Base-by-base conservation (phyloP, 352 stramenopile genomes). In the Phytopythium mirpurense region DNA sequence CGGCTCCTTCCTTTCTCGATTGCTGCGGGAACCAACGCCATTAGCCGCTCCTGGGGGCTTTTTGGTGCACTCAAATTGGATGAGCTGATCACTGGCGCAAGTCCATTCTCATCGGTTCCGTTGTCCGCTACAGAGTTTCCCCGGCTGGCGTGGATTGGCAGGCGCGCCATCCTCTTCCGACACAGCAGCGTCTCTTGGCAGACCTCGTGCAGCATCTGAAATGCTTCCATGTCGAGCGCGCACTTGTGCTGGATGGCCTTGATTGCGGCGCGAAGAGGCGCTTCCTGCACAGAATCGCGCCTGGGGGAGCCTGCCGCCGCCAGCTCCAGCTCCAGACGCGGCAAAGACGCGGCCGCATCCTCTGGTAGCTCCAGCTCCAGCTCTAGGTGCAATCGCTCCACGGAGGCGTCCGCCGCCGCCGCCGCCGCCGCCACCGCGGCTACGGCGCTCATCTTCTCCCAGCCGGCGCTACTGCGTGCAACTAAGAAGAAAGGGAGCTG, bases 201-300 rank as follows among this genome's bases (percentile, higher is more conserved):
- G n/a, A 90, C 60, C 35, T 92, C 77, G 23, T 78, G 77, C n/a
- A 91, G 53, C 40, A 71, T 71, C 48, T 58, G 56, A 24, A 81
- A 65, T 36, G 74, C 66, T 2, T 81, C 65, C 19, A 72, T 64
- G 31, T 90, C 74, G 5, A 29, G 51, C 23, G 54, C 55, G 9
- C 71, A 81, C 37, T 85, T 71, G 29, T 87, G 71, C 9, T 90
- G 65, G 36, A 92, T 57, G 23, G 63, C 59, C 26, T 64, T 62
- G 19, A 92, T 60, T 8, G 64, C 69, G 19, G 60, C 72, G 15
- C 74, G 68, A 53, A 92, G 63, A 16, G 53, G 60, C 40, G 54
- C 63, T 16, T 72, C 67, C 27, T 67, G 53, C 23, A 60, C 54
- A 44, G 54, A 50, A 51, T 75, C 57, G 31, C 23, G 40, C 26